Conservation (phyloP, 495 filamentous ascomycete species). For the Penicillium paradoxum region DNA sequence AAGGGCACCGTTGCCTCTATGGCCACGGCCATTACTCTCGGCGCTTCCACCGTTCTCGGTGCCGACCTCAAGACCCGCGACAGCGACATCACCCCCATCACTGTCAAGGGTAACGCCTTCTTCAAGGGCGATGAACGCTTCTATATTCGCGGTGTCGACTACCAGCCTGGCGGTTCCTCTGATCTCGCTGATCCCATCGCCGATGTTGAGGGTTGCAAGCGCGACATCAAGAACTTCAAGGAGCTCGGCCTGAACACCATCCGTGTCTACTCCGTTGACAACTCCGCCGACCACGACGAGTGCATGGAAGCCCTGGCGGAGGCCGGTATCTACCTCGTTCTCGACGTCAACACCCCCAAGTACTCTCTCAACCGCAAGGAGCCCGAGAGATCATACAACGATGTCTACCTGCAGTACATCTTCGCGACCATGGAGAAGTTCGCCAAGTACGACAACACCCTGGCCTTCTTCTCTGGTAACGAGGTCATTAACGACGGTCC, state of each 20-base stretch:
- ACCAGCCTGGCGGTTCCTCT: constrained; percentile 88
- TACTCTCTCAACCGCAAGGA: constrained; percentile 79
- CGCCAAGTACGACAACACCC: constrained; percentile 77
- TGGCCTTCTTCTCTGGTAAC: constrained; percentile 95
- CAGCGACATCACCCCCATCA: constrained; percentile 46
- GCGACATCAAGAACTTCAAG: constrained; percentile 80
- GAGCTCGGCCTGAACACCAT: constrained; percentile 86
- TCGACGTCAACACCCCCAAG: constrained; percentile 75
- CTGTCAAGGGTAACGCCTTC: constrained; percentile 69
- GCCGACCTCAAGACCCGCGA: constrained; percentile 38
- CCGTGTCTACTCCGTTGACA: constrained; percentile 90
- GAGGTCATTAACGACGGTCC: constrained; percentile 87
- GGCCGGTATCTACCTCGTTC: constrained; percentile 85
- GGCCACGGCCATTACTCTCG: constrained; percentile 49
- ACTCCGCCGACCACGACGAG: constrained; percentile 71
- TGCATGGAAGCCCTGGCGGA: constrained; percentile 80
- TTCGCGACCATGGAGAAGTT: constrained; percentile 93
- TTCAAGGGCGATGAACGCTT: constrained; percentile 79
- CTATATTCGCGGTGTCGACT: constrained; percentile 93
- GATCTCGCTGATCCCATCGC: constrained; percentile 74
- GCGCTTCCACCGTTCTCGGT: constrained; percentile 42
- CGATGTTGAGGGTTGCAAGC: constrained; percentile 62
- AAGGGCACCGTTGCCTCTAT: constrained; percentile 51
- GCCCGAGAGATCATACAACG: constrained; percentile 80
- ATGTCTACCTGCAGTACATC: constrained; percentile 83